These are phyloP conservation scores for Plasmodium adleri DNA, from an alignment of 169 alveolate genomes.

Conservation along the genomic window DNA sequence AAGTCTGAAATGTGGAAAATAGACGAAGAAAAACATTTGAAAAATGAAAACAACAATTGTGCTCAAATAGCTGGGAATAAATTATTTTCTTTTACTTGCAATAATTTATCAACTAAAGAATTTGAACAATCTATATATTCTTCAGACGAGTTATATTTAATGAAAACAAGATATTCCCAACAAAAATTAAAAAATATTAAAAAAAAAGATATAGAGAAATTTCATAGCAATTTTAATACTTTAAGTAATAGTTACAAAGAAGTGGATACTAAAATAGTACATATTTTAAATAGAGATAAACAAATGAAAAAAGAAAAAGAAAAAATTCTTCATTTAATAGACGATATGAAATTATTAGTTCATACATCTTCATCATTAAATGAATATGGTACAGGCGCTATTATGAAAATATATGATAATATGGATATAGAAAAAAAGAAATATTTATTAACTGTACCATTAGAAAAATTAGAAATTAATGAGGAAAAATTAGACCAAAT, in stretches of 20 bases:
- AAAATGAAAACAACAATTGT: slow-evolving; percentile 58
- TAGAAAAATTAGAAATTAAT: slow-evolving; percentile 45
- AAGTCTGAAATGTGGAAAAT: slow-evolving; percentile 68
- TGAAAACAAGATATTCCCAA: slow-evolving; percentile 75
- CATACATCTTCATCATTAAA: slow-evolving; percentile 44
- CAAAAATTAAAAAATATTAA: slow-evolving; percentile 54
- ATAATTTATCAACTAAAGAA: slow-evolving; percentile 51
- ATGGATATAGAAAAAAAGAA: slow-evolving; percentile 26
- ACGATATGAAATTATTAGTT: slow-evolving; percentile 42
- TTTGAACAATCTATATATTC: slow-evolving; percentile 30
- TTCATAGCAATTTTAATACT: slow-evolving; percentile 9
- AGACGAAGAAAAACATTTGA: slow-evolving; percentile 38
- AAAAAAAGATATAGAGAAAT: slow-evolving; percentile 16
- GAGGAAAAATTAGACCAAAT: slow-evolving; percentile 28
- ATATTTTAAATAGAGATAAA: slow-evolving; percentile 34
- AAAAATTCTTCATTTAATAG: slow-evolving; percentile 39
- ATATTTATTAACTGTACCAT: slow-evolving; percentile 46
- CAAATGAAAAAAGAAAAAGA: slow-evolving; percentile 66
- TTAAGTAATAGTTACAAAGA: slow-evolving; percentile 31
- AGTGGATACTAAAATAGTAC: slow-evolving; percentile 35
- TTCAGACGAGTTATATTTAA: slow-evolving; percentile 52
- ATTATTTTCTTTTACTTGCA: slow-evolving; percentile 58
- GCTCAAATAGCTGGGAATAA: slow-evolving; percentile 74
- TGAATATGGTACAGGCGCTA: slow-evolving; percentile 72
- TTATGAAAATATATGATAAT: slow-evolving; percentile 65